A percentile compares a stretch with the other conserved stretches of the same genome.
These are phyloP conservation scores for Piper longum DNA, from an alignment of 164 flowering plant species.

Conservation along the genomic window DNA sequence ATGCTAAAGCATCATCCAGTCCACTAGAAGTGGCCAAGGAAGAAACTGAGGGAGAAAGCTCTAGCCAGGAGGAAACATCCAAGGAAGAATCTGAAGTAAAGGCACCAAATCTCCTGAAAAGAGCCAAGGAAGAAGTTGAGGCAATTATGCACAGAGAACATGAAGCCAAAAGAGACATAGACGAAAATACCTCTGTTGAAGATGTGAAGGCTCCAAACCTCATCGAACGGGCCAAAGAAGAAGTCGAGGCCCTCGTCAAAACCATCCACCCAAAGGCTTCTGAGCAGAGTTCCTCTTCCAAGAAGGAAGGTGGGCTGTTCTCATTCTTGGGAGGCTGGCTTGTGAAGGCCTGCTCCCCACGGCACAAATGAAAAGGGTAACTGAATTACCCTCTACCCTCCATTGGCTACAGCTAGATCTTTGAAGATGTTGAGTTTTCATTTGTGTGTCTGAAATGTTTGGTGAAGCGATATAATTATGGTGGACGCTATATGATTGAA, in stretches of 20 bases:
- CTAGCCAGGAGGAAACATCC: too few species aligned
- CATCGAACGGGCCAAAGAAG: slow-evolving; percentile 57
- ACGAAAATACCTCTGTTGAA: slow-evolving; percentile 39
- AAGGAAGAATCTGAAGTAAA: slow-evolving; percentile 17
- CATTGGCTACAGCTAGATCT: too few species aligned
- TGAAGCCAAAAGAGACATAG: slow-evolving; percentile 41
- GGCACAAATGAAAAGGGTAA: background rate
- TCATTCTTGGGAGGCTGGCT: slow-evolving; percentile 15
- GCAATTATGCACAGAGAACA: slow-evolving; percentile 23
- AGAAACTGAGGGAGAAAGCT: too few species aligned
- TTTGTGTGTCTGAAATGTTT: too few species aligned
- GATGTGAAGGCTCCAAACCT: slow-evolving; percentile 53
- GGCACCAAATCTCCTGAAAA: slow-evolving; percentile 40
- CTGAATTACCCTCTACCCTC: too few species aligned
- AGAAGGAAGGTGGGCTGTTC: slow-evolving; percentile 15
- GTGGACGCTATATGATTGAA: too few species aligned
- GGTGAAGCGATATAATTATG: too few species aligned
- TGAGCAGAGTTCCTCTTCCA: slow-evolving; percentile 8
- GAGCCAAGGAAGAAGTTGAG: slow-evolving; percentile 41
- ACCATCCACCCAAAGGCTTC: slow-evolving; percentile 42
- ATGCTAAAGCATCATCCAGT: too few species aligned
- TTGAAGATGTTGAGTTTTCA: too few species aligned
- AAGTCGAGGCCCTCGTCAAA: slow-evolving; percentile 48
- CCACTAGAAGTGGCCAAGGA: too few species aligned
- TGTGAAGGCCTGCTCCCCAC: slow-evolving; percentile 15